phyloP scores from a whole-genome alignment of 2,329 filamentous ascomycete species.

The Dactylellina drechsleri region DNA sequence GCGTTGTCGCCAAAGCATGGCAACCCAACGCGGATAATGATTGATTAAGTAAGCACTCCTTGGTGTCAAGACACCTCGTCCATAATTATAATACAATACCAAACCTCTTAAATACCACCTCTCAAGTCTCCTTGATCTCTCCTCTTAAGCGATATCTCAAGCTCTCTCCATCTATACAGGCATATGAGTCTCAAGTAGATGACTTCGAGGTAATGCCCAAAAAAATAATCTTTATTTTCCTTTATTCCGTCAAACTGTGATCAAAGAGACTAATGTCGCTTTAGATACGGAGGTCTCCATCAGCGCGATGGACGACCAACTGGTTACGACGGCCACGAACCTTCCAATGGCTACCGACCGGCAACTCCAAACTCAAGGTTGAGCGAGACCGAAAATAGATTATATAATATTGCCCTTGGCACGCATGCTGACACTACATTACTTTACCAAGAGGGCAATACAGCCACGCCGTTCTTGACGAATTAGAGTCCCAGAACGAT shows the following conservation, averaged over 20 bases:
- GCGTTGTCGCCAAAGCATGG: too few species aligned
- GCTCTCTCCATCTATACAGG: background rate
- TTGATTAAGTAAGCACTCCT: too few species aligned
- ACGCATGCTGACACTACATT: background rate
- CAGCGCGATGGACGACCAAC: conserved; percentile 50
- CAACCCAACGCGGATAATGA: too few species aligned
- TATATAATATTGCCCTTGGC: background rate
- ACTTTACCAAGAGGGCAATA: conserved; percentile 79
- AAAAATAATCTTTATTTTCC: background rate
- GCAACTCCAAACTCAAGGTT: conserved; percentile 74
- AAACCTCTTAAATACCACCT: too few species aligned
- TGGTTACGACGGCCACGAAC: conserved; percentile 36
- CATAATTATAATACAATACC: too few species aligned
- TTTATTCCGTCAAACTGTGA: background rate
- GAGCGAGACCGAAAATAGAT: background rate
- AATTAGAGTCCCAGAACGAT: conserved; percentile 96
- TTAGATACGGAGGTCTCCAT: conserved; percentile 52
- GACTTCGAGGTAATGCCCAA: conserved; percentile 40
- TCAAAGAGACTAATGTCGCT: background rate
- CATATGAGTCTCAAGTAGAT: conserved; percentile 41
- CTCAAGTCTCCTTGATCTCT: too few species aligned
- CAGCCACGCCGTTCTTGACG: conserved; percentile 87
- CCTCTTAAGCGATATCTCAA: too few species aligned
- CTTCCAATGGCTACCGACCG: conserved; percentile 66
- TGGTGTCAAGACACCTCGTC: too few species aligned